Percentiles rank a stretch among this genome's conserved stretches.
phyloP scores from a whole-genome alignment of 805 yeast species.

The Geotrichum ghanense region DNA sequence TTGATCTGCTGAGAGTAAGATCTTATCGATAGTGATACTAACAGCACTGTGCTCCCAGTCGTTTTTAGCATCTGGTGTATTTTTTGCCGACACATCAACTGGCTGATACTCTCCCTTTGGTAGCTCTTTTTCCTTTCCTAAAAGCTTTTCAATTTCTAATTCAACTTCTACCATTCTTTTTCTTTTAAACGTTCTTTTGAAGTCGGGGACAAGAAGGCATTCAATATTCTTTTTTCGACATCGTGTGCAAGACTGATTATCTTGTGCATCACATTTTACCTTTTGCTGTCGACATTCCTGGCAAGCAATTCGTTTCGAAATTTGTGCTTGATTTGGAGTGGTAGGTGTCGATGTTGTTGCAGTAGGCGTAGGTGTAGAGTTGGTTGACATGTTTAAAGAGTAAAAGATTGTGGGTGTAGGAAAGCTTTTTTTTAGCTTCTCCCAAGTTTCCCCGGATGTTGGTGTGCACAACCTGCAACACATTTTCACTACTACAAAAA shows the following conservation, averaged over 20 bases:
- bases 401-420: no score
- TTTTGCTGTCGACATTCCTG: conserved; percentile 95
- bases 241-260: conserved; percentile 42
- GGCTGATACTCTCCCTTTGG: background rate
- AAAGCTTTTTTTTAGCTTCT: no score
- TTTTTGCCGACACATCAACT: background rate
- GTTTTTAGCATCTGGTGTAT: background rate
- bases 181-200: conserved; percentile 81
- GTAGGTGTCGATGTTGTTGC: background rate
- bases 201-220: conserved; percentile 73
- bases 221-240: conserved; percentile 59
- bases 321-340: background rate
- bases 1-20: conserved; percentile 47
- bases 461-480: no score
- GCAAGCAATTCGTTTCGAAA: conserved; percentile 64
- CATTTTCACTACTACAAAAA: no score
- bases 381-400: no score
- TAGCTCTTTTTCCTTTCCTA: conserved; percentile 10
- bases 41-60: conserved; percentile 36
- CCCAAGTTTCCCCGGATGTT: no score
- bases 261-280: conserved; percentile 53
- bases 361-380: no score
- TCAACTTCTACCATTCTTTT: conserved; percentile 41
- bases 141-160: conserved; percentile 14
- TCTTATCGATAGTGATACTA: conserved; percentile 42